Evolutionary conservation across 2,329 filamentous ascomycete species (phyloP).

Genomic region (Penicillium sp.): DNA sequence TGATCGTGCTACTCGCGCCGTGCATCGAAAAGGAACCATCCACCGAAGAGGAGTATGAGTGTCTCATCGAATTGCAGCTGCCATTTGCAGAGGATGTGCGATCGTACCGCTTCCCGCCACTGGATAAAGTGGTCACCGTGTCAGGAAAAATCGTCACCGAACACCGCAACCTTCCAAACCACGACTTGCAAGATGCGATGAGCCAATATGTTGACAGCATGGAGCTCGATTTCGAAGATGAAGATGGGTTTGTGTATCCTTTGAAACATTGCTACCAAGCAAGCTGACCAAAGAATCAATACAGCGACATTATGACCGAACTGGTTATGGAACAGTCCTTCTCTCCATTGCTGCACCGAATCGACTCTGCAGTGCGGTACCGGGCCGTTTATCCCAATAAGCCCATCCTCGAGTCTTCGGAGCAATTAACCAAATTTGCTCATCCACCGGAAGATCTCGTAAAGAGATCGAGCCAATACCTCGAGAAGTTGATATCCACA

Average conservation of each 20-base stretch:
- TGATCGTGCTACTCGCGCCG: slow-evolving; percentile 73
- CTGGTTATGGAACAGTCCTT: slow-evolving; percentile 74
- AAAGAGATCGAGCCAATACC: slow-evolving; percentile 50
- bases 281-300: slow-evolving; percentile 6
- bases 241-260: slow-evolving; percentile 57
- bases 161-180: slow-evolving; percentile 74
- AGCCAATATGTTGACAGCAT: slow-evolving; percentile 86
- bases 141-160: slow-evolving; percentile 73
- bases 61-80: slow-evolving; percentile 80
- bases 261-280: background rate
- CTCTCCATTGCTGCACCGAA: slow-evolving; percentile 78
- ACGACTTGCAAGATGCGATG: slow-evolving; percentile 74
- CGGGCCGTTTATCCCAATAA: slow-evolving; percentile 70
- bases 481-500: slow-evolving; percentile 61
- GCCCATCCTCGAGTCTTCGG: slow-evolving; percentile 56
- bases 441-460: slow-evolving; percentile 64
- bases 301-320: slow-evolving; percentile 58
- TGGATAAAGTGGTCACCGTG: slow-evolving; percentile 83
- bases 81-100: slow-evolving; percentile 92
- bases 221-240: slow-evolving; percentile 72
- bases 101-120: slow-evolving; percentile 81
- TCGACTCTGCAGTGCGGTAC: slow-evolving; percentile 78
- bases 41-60: slow-evolving; percentile 74
- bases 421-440: slow-evolving; percentile 67
- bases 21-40: slow-evolving; percentile 70